These are phyloP conservation scores for Xylariomycetidae sp. DNA, from an alignment of 2,329 filamentous ascomycete genomes.

Conservation along the genomic window DNA sequence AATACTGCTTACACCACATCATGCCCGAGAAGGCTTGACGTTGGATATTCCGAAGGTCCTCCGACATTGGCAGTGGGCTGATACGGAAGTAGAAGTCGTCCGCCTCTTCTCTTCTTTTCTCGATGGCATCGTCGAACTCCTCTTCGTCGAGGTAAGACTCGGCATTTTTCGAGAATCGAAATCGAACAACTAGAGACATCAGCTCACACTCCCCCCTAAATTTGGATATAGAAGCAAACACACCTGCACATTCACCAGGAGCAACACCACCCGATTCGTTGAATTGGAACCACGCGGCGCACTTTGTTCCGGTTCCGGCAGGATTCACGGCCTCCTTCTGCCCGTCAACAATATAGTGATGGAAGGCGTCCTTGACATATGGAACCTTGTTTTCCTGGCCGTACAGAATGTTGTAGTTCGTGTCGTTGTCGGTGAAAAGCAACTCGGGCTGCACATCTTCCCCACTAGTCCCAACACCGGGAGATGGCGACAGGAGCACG, in stretches of 20 bases:
- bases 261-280: conserved; percentile 83
- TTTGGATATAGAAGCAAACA: conserved; percentile 39
- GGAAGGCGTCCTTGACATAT: conserved; percentile 95
- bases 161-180: conserved; percentile 73
- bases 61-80: conserved; percentile 87
- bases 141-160: conserved; percentile 87
- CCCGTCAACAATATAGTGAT: conserved; percentile 77
- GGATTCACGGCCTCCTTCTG: conserved; percentile 82
- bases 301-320: conserved; percentile 75
- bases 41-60: conserved; percentile 92
- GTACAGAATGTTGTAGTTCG: conserved; percentile 77
- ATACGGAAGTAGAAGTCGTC: conserved; percentile 95
- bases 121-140: conserved; percentile 84
- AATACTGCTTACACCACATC: conserved; percentile 98
- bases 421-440: conserved; percentile 94
- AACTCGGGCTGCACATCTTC: conserved; percentile 81
- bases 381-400: conserved; percentile 70
- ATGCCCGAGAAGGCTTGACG: conserved; percentile 91
- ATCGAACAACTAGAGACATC: conserved; percentile 72
- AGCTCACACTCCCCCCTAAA: neutral
- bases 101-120: conserved; percentile 80
- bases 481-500: conserved; percentile 82
- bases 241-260: conserved; percentile 86
- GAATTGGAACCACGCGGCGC: conserved; percentile 87
- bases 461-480: conserved; percentile 71